Conservation (phyloP, 1,284 basidiomycete genomes). For the Salmacisia buchloeana region DNA sequence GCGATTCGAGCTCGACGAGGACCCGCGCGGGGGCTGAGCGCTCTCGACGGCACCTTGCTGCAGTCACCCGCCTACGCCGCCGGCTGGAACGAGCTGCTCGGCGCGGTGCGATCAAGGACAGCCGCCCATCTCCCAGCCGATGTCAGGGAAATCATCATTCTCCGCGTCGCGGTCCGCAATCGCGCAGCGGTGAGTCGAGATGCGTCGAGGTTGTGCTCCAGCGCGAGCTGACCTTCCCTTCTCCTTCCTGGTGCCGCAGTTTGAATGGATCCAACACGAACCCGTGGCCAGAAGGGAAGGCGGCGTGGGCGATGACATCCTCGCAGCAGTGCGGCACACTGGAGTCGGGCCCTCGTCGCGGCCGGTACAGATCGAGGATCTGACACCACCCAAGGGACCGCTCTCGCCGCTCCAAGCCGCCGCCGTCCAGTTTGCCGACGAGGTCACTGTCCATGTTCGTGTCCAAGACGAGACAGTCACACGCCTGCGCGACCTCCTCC, state of each 20-base stretch:
- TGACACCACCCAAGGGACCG: neutral
- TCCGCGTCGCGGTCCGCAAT: conserved; percentile 53
- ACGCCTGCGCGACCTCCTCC: conserved; percentile 38
- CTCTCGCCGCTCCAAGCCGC: conserved; percentile 35
- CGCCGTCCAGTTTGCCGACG: conserved; percentile 52
- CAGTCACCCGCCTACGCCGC: conserved; percentile 47
- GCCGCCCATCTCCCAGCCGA: conserved; percentile 50
- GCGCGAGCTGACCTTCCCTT: too few relatives aligned
- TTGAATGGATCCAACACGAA: conserved; percentile 54
- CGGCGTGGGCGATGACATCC: conserved; percentile 50
- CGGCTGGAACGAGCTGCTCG: conserved; percentile 54
- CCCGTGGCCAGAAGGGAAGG: conserved; percentile 51
- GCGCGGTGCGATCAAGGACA: conserved; percentile 51
- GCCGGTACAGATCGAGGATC: conserved; percentile 1
- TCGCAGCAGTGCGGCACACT: conserved; percentile 5
- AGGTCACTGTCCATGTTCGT: conserved; percentile 48
- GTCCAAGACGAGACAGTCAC: conserved; percentile 43
- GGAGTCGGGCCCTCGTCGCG: conserved; percentile 38
- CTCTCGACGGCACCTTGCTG: conserved; percentile 52
- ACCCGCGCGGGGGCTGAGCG: conserved; percentile 49
- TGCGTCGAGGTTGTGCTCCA: too few relatives aligned
- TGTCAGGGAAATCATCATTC: conserved; percentile 53
- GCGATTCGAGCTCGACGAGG: conserved; percentile 52
- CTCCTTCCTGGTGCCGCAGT: too few relatives aligned
- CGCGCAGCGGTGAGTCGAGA: conserved; percentile 34